Percentiles rank a stretch among this genome's conserved stretches.
These are phyloP conservation scores for Neurospora terricola DNA, from an alignment of 495 filamentous ascomycete species.

Conservation along the genomic window DNA sequence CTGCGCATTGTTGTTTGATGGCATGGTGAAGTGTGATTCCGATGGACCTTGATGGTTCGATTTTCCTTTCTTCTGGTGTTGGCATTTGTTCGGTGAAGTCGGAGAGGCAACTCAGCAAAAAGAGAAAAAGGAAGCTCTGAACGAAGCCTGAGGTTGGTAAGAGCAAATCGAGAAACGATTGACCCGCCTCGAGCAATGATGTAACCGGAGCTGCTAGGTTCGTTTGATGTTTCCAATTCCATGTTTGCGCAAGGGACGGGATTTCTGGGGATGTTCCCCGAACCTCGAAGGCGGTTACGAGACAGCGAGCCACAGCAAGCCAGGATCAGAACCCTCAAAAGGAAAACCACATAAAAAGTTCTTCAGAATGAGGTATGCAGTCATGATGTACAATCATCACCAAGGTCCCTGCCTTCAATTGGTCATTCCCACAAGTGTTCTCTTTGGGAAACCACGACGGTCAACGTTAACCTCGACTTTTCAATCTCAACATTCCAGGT, in stretches of 20 bases:
- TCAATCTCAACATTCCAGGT: not conserved
- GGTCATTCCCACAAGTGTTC: not conserved
- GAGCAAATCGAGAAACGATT: not conserved
- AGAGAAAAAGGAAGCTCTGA: not conserved
- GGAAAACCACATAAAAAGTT: not conserved
- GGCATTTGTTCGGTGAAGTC: not conserved
- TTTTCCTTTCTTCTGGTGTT: not conserved
- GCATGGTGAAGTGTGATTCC: not conserved
- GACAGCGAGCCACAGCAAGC: not conserved
- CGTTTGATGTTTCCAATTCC: not conserved
- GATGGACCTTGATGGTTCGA: not conserved
- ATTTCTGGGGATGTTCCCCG: not conserved
- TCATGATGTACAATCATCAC: not conserved
- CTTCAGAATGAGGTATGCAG: not conserved
- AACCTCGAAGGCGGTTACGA: not conserved
- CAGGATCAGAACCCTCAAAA: not conserved
- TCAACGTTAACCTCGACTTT: not conserved
- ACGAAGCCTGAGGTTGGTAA: not conserved
- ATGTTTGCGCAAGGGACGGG: not conserved
- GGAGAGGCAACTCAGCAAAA: not conserved
- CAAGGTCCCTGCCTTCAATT: not conserved
- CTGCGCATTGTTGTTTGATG: not conserved
- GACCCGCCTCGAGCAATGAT: not conserved
- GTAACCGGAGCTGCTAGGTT: not conserved
- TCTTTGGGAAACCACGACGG: not conserved